phyloP scores from a whole-genome alignment of 2,329 filamentous ascomycete genomes.

The Penicillium vulpinum region DNA sequence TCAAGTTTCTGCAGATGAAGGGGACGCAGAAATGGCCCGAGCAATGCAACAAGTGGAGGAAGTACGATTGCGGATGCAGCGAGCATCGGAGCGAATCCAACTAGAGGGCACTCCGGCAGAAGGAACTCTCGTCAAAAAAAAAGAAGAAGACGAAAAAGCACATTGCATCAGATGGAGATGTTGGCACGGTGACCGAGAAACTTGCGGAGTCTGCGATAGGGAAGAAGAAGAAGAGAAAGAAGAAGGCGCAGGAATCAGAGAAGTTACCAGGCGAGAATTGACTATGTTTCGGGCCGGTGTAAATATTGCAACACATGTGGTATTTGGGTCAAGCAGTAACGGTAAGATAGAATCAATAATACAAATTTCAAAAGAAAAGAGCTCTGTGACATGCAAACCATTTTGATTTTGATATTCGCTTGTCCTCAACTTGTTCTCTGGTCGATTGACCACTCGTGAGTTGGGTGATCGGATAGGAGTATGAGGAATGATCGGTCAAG shows the following conservation, averaged over 20 bases:
- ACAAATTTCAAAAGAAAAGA: neutral
- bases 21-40: slow-evolving; percentile 84
- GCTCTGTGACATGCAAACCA: neutral
- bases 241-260: neutral
- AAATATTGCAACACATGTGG: slow-evolving; percentile 1
- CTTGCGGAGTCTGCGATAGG: neutral
- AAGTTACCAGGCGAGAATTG: neutral
- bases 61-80: slow-evolving; percentile 77
- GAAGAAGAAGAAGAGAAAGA: slow-evolving; percentile 9
- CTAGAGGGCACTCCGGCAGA: slow-evolving; percentile 51
- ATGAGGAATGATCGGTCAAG: neutral
- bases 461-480: neutral
- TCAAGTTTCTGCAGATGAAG: slow-evolving; percentile 55
- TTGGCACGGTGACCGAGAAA: neutral
- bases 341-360: slow-evolving; percentile 6
- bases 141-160: slow-evolving; percentile 42
- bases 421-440: neutral
- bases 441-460: neutral
- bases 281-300: neutral
- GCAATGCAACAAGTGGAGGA: slow-evolving; percentile 88
- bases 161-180: neutral
- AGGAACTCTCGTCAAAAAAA: slow-evolving; percentile 58
- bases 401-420: neutral
- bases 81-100: slow-evolving; percentile 49
- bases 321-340: slow-evolving; percentile 1